Evolutionary conservation across 345 rosid species (phyloP).

Genomic region (Microcos paniculata): DNA sequence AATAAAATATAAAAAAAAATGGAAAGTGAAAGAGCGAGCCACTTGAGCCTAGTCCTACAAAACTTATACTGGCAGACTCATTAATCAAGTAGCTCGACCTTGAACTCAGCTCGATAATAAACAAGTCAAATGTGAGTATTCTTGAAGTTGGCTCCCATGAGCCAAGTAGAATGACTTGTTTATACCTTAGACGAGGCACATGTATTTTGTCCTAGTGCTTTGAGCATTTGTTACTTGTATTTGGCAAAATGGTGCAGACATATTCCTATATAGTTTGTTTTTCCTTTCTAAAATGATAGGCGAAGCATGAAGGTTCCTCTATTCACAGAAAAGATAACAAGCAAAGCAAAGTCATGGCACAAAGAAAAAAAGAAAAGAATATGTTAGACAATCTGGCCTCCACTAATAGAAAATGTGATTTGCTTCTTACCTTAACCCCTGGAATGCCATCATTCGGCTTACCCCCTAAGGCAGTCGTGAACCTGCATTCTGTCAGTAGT

Average conservation of each 20-base stretch:
- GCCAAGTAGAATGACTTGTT: too few species aligned
- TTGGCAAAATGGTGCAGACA: background rate
- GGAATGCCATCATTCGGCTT: background rate
- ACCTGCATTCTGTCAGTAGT: background rate
- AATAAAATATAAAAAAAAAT: too few species aligned
- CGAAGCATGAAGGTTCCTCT: background rate
- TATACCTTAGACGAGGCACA: background rate
- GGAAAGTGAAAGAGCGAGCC: too few species aligned
- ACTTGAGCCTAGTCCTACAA: too few species aligned
- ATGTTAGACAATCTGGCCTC: background rate
- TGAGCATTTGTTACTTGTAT: background rate
- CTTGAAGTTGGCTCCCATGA: too few species aligned
- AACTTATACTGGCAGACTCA: too few species aligned
- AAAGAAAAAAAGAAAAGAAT: background rate
- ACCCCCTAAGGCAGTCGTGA: background rate
- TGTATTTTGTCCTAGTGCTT: background rate
- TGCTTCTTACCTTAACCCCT: background rate
- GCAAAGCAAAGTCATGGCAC: background rate
- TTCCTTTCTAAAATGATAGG: background rate
- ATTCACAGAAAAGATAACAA: background rate
- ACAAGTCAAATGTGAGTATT: too few species aligned
- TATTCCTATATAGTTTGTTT: background rate
- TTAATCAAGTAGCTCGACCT: too few species aligned
- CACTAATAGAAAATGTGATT: background rate
- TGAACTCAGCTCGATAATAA: too few species aligned